These are phyloP conservation scores for Malassezia slooffiae DNA, from an alignment of 1,284 basidiomycete species.

Conservation along the genomic window DNA sequence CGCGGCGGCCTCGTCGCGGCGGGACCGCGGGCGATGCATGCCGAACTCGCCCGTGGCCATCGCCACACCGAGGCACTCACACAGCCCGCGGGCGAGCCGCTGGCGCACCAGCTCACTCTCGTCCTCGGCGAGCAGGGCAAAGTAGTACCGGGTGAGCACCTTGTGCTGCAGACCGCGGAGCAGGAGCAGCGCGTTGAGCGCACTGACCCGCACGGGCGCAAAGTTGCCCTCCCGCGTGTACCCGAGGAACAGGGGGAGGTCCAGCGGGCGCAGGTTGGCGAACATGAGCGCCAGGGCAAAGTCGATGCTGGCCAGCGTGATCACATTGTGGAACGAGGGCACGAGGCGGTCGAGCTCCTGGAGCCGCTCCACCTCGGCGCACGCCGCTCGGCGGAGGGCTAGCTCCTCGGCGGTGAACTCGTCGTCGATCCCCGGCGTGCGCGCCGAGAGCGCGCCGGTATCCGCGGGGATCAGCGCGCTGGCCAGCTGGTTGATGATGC, in stretches of 20 bases:
- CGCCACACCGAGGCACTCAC: constrained; percentile 74
- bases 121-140: constrained; percentile 79
- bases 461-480: constrained; percentile 56
- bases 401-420: constrained; percentile 28
- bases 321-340: constrained; percentile 84
- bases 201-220: constrained; percentile 75
- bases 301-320: constrained; percentile 61
- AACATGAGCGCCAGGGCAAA: constrained; percentile 29
- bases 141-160: constrained; percentile 70
- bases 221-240: constrained; percentile 69
- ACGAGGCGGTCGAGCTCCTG: constrained; percentile 89
- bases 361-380: constrained; percentile 63
- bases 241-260: constrained; percentile 69
- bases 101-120: constrained; percentile 69
- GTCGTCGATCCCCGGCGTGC: constrained; percentile 24
- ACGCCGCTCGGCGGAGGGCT: constrained; percentile 24
- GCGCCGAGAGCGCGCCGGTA: constrained; percentile 17
- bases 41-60: constrained; percentile 61
- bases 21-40: constrained; percentile 16
- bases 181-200: constrained; percentile 85
- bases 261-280: constrained; percentile 60
- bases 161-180: constrained; percentile 57
- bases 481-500: constrained; percentile 70
- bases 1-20: constrained; percentile 24
- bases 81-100: constrained; percentile 72